Evolutionary conservation across 176 grass and related monocot genomes (phyloP).

Genomic region (Ensete glaucum): DNA sequence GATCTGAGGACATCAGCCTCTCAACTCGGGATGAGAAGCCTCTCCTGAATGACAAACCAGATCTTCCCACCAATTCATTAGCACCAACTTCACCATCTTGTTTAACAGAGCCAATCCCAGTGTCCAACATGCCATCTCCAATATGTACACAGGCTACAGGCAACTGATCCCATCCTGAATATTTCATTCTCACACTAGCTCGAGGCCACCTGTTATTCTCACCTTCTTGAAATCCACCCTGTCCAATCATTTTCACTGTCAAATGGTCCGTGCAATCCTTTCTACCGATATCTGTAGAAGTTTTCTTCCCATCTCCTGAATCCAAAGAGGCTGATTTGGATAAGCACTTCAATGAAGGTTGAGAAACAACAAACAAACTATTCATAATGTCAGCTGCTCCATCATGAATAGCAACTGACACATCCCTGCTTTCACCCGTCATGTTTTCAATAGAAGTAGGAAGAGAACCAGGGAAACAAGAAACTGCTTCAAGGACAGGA

Average conservation of each 20-base stretch:
- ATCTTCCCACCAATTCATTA: slow-evolving; percentile 20
- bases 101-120: slow-evolving; percentile 23
- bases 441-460: slow-evolving; percentile 24
- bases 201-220: slow-evolving; percentile 29
- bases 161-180: slow-evolving; percentile 65
- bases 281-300: slow-evolving; percentile 5
- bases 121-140: slow-evolving; percentile 28
- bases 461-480: slow-evolving; percentile 3
- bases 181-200: slow-evolving; percentile 35
- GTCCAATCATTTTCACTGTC: slow-evolving; percentile 19
- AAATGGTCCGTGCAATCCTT: slow-evolving; percentile 20
- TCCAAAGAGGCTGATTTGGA: slow-evolving; percentile 31
- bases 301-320: slow-evolving; percentile 25
- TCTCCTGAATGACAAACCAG: slow-evolving; percentile 24
- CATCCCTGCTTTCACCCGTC: slow-evolving; percentile 20
- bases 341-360: slow-evolving; percentile 20
- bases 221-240: slow-evolving; percentile 19
- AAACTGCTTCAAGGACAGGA: slow-evolving; percentile 15
- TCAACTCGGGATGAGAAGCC: slow-evolving; percentile 33
- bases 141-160: slow-evolving; percentile 35
- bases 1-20: slow-evolving; percentile 37
- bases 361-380: slow-evolving; percentile 19
- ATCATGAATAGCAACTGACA: slow-evolving; percentile 20
- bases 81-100: slow-evolving; percentile 17
- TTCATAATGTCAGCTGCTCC: slow-evolving; percentile 21